Base-by-base conservation (phyloP, 2,329 filamentous ascomycete species). In the Xylariaceae sp. region DNA sequence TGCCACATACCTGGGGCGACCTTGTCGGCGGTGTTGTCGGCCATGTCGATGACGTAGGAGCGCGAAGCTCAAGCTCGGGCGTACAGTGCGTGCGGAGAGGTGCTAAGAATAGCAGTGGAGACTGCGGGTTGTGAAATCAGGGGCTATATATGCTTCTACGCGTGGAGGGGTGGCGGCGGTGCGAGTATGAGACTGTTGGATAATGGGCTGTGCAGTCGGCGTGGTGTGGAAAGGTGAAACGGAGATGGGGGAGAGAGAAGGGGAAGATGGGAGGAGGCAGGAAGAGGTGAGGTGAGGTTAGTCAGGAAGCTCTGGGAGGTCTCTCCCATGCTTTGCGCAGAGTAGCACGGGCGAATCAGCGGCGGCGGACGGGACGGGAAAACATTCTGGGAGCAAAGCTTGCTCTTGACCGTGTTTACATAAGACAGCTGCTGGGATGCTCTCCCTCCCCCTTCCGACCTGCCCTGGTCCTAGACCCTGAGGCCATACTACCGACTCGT, bases 21-120 rank as follows among this genome's bases (percentile, higher is more conserved):
- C 56, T 48, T 54, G 44, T 61, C 60, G 55, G 56, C 57, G 51
- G 49, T 60, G 58, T 40, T 66, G 53, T 64, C 61, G 47, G 67
- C 63, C 67, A 69, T 69, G 50, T 61, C 63, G 65, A 69, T 69
- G 66, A 69, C 67, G 67, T 69, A 66, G 63, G 60, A 53, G 55
- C 38, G 53, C 38, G 44, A 36, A 55, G 57, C 42, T 53, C 36
- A 41, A 55, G 56, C 50, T 48, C 43, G 49, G 36, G 51, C 7
- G 22, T 57, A 65, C 61, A 61, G 64, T 64, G 56, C 49, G 49
- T 46, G 39, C 13, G 33, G 22, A 16, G 16, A 33, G 48, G 17
- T 45, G 47, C 36, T 55, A 48, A 39, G 42, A 51, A 41, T 43
- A 45, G 45, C 41, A 48, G 48, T 28, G 36, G 45, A n/a, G 22